Evolutionary conservation across 495 filamentous ascomycete species (phyloP).

Genomic region (Usnea hakonensis): DNA sequence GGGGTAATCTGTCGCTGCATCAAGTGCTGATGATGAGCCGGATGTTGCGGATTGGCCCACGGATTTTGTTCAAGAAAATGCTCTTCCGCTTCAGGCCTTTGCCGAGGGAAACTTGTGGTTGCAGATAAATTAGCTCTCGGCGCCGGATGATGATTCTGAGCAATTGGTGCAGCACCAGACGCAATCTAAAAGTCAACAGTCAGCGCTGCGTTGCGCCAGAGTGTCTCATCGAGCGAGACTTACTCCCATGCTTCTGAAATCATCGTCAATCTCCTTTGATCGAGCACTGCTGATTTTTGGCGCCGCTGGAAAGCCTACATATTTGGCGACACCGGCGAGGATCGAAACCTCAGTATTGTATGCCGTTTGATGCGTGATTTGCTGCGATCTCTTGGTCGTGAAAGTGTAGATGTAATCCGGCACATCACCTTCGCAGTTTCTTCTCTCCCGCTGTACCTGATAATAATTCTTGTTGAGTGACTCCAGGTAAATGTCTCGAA

Average conservation of each 20-base stretch:
- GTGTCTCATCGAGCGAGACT: constrained; percentile 34
- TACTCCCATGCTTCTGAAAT: constrained; percentile 85
- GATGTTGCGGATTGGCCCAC: constrained; percentile 84
- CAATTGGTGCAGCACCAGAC: constrained; percentile 21
- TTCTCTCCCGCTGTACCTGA: constrained; percentile 81
- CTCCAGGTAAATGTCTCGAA: constrained; percentile 71
- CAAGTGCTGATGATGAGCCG: constrained; percentile 47
- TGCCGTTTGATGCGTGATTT: constrained; percentile 68
- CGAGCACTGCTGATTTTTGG: constrained; percentile 67
- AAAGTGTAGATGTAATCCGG: constrained; percentile 72
- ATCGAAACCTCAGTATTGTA: constrained; percentile 93
- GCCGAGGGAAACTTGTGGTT: constrained; percentile 30
- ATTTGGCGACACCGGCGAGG: constrained; percentile 82
- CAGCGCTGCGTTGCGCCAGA: background rate
- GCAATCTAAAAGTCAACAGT: constrained; percentile 23
- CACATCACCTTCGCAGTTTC: constrained; percentile 72
- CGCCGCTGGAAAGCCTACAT: constrained; percentile 93
- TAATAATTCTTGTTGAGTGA: constrained; percentile 79
- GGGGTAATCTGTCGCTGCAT: constrained; percentile 34
- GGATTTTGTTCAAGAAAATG: constrained; percentile 75
- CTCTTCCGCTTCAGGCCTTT: constrained; percentile 62
- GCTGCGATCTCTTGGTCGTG: constrained; percentile 60
- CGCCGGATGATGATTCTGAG: constrained; percentile 16
- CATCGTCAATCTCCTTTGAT: constrained; percentile 68
- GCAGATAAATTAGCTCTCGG: constrained; percentile 15